Base-by-base conservation (phyloP, 345 rosid genomes). In the Eucalyptus sideroxylon region DNA sequence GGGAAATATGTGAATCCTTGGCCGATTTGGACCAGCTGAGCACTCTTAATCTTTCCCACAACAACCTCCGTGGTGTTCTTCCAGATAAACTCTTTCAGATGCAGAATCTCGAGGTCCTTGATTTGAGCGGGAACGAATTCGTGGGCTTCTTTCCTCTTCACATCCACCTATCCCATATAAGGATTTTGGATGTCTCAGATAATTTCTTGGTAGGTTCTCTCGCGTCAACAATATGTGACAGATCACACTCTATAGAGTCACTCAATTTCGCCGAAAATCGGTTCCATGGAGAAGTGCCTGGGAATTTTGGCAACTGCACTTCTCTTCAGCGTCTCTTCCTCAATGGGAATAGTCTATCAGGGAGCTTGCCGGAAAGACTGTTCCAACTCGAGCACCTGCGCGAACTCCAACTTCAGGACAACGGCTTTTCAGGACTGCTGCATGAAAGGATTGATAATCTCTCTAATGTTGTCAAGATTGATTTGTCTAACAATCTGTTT, bases 11-110 rank as follows among this genome's bases (percentile, higher is more conserved):
- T 62, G 91, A 90, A 72, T 65, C 90, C 45, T 23, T 89, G 90
- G 90, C 89, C 1, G 90, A 89, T 44, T 77, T 91, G 87, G 88
- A 91, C 59, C 90, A 90, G 87, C 55, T 93, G 34, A 90, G 51
- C 88, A 81, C 88, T 44, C 86, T 93, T 53, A 93, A 93, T 89
- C 89, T 92, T 24, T 93, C 93, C 27, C 91, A 88, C 14, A 93
- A 92, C 30, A 24, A 51, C 16, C 89, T 93, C 27, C 4, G 10
- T 9, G 91, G 92, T 4, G 1, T 2, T 59, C 45, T 91, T 89
- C 91, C 93, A 2, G 23, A 45, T 40, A 86, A 80, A 49, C 55
- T 93, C 86, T 88, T 93, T 72, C 88, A 24, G 44, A 42, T 93
- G 59, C 90, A 81, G 89, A 67, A 90, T 51, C 87, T 93, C 4